Percentiles rank a stretch among this genome's conserved stretches.
phyloP scores from a whole-genome alignment of 2,329 filamentous ascomycete genomes.

The Cladosporium colombiae region DNA sequence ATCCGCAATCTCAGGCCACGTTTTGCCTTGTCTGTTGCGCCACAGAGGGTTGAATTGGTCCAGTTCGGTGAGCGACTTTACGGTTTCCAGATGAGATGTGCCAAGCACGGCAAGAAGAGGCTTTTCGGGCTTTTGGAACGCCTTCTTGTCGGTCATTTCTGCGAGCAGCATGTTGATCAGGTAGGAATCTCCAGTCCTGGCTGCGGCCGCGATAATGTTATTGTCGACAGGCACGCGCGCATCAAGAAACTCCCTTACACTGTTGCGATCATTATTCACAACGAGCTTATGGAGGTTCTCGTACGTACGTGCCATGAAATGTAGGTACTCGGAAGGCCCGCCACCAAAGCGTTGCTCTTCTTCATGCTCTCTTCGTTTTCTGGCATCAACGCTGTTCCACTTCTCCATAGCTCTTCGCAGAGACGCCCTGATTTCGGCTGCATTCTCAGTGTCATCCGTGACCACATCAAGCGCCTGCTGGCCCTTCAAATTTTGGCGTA shows the following conservation, averaged over 20 bases:
- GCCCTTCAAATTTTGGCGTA: conserved; percentile 86
- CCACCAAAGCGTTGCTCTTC: conserved; percentile 42
- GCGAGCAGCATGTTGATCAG: conserved; percentile 72
- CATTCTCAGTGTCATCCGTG: conserved; percentile 75
- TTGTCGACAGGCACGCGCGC: conserved; percentile 60
- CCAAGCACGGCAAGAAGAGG: conserved; percentile 95
- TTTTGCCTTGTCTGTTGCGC: conserved; percentile 68
- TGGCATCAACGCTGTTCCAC: conserved; percentile 41
- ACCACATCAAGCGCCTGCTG: conserved; percentile 88
- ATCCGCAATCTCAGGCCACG: conserved; percentile 84
- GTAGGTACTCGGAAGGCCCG: conserved; percentile 41
- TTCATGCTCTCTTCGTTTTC: conserved; percentile 56
- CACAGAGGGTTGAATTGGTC: conserved; percentile 78
- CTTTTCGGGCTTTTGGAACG: conserved; percentile 73
- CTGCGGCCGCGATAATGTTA: conserved; percentile 85
- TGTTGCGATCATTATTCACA: conserved; percentile 50
- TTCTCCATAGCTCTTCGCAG: conserved; percentile 48
- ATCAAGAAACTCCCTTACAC: conserved; percentile 51
- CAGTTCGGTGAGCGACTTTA: conserved; percentile 53
- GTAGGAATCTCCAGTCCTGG: conserved; percentile 85
- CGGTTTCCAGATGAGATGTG: conserved; percentile 79
- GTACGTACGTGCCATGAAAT: conserved; percentile 53
- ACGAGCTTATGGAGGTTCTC: conserved; percentile 52
- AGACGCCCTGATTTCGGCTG: conserved; percentile 64
- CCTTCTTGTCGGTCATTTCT: conserved; percentile 58